Base-by-base conservation (phyloP, 371 early-diverging fungal species). In the Actinomortierella ambigua region DNA sequence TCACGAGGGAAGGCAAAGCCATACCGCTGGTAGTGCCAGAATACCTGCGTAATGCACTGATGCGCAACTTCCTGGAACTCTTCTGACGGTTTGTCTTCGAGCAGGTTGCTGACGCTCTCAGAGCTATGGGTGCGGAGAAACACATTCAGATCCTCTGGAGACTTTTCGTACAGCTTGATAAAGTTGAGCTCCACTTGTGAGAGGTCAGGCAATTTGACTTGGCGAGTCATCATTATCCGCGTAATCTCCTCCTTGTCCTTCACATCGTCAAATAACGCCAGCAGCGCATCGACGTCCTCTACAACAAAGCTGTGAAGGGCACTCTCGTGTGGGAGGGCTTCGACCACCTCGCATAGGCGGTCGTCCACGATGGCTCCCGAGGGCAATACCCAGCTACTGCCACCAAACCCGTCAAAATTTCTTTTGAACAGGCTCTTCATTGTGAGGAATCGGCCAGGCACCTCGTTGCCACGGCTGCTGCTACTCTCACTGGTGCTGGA, bases 241-340 rank as follows among this genome's bases (percentile, higher is more conserved):
- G 28, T 43, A 26, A 61, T 34, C 48, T 61, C 54, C 51, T 53
- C 53, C 24, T 39, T 51, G 63, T 57, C 58, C 23, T 23, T 47
- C 23, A 40, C 15, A 49, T 48, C 22, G 2, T 57, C 57, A 22
- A 57, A 53, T 18, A 63, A 42, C 47, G 40, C 52, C 18, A 57
- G 22, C 48, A 63, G 23, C 27, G 41, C 53, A 18, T 57, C 57
- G 20, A 53, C 49, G 27, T 57, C 63, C 29, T 53, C 57, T 24
- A 63, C 26, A 24, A 63, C 49, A 48, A 63, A 63, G 39, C 57
- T 53, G 24, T 63, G 58, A 39, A 63, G 47, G 9, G 63, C 57
- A 46, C 57, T 56, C 57, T 62, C 62, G 27, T 55, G 50, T 11
- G 49, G 27, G 44, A 55, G 43, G 50, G 24, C 5, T 55, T 62